Conservation (phyloP, 176 grass and related monocot species). For the Carex myosuroides region DNA sequence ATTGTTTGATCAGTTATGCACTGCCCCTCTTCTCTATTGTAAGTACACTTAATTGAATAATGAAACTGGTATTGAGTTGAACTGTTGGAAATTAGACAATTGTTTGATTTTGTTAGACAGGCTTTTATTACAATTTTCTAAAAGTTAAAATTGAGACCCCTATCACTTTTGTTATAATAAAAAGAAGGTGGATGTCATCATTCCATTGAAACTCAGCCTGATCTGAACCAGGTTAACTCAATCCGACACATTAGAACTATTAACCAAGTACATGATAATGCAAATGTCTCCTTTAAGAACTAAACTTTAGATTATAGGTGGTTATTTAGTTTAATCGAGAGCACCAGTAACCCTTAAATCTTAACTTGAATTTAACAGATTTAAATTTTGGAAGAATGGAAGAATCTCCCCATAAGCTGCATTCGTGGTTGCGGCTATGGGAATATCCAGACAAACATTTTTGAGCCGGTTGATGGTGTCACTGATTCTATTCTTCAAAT, state of each 20-base stretch:
- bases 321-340: background rate
- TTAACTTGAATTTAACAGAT: background rate
- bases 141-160: background rate
- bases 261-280: background rate
- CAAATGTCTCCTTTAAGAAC: background rate
- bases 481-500: constrained; percentile 68
- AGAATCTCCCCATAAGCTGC: constrained; percentile 42
- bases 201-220: background rate
- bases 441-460: constrained; percentile 66
- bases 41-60: too few species aligned
- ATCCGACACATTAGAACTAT: background rate
- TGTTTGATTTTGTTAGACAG: background rate
- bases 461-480: constrained; percentile 78
- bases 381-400: constrained; percentile 3
- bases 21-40: too few species aligned
- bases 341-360: background rate
- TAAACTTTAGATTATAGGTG: background rate
- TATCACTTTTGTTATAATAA: background rate
- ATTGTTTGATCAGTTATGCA: too few species aligned
- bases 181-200: background rate
- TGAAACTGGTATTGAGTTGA: too few species aligned
- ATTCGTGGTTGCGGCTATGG: constrained; percentile 72
- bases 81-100: background rate
- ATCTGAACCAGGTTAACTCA: background rate
- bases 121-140: background rate